A percentile compares a stretch with the other conserved stretches of the same genome.
Evolutionary conservation across 805 yeast species (phyloP).

Genomic region (Candida mattraensis): DNA sequence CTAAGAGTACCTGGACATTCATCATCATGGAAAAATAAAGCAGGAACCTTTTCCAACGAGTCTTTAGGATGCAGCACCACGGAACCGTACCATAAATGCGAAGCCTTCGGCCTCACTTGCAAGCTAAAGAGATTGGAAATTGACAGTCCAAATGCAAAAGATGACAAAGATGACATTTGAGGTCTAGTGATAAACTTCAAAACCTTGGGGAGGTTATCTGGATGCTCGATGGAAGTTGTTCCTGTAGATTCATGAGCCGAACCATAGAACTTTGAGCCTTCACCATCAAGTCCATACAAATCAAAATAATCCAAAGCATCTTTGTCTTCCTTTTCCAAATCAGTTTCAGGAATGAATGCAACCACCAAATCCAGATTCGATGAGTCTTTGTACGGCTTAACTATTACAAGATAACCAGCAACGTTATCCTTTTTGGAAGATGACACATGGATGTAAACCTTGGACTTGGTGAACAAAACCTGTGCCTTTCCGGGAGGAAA

Average conservation of each 20-base stretch:
- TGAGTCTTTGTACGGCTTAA: conserved; percentile 48
- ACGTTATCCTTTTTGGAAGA: conserved; percentile 71
- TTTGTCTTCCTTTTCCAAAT: conserved; percentile 30
- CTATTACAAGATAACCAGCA: conserved; percentile 71
- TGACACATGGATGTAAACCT: conserved; percentile 84
- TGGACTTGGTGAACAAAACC: conserved; percentile 56
- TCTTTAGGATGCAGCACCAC: conserved; percentile 67
- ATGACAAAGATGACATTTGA: conserved; percentile 46
- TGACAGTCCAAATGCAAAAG: conserved; percentile 69
- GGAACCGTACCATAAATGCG: conserved; percentile 93
- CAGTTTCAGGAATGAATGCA: conserved; percentile 68
- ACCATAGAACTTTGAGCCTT: conserved; percentile 24
- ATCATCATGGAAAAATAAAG: conserved; percentile 89
- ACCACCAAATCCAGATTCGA: conserved; percentile 57
- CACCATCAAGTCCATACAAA: conserved; percentile 38
- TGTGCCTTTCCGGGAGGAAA: conserved; percentile 44
- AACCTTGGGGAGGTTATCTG: conserved; percentile 24
- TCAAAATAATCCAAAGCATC: conserved; percentile 38
- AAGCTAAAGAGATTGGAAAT: conserved; percentile 68
- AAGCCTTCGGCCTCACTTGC: conserved; percentile 79
- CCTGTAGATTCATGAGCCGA: conserved; percentile 8
- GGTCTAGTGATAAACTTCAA: conserved; percentile 50
- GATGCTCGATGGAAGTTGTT: conserved; percentile 9
- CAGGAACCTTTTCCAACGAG: conserved; percentile 65
- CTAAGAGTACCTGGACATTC: conserved; percentile 72